phyloP scores from a whole-genome alignment of 2,329 filamentous ascomycete species.

The Fusarium sp. region DNA sequence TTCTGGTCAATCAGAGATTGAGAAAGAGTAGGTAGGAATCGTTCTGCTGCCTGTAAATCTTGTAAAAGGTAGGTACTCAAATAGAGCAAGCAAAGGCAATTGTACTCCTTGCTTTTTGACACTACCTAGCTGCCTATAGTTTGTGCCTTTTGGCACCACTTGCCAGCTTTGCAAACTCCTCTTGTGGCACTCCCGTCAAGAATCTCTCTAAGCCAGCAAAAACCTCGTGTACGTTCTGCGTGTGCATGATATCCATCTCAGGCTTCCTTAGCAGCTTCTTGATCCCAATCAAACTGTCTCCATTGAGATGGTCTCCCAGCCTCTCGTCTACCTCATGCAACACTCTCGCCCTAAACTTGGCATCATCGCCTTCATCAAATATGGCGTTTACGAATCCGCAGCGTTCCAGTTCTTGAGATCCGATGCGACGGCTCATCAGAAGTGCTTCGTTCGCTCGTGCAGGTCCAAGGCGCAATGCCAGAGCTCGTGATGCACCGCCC shows the following conservation, averaged over 20 bases:
- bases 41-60: not conserved
- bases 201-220: slow-evolving; percentile 88
- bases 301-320: slow-evolving; percentile 82
- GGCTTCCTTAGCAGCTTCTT: slow-evolving; percentile 84
- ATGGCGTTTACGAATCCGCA: slow-evolving; percentile 89
- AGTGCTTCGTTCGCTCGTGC: slow-evolving; percentile 90
- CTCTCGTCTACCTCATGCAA: slow-evolving; percentile 83
- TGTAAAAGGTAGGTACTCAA: not conserved
- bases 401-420: slow-evolving; percentile 76
- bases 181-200: slow-evolving; percentile 81
- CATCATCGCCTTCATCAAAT: slow-evolving; percentile 73
- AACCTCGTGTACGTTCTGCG: slow-evolving; percentile 84
- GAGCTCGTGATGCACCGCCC: slow-evolving; percentile 81
- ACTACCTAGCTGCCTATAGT: slow-evolving; percentile 64
- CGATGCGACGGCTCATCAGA: slow-evolving; percentile 86
- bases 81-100: not conserved
- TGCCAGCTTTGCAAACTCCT: slow-evolving; percentile 88
- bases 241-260: slow-evolving; percentile 77
- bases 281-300: slow-evolving; percentile 82
- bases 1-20: not conserved
- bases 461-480: slow-evolving; percentile 83
- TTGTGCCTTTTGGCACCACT: slow-evolving; percentile 95
- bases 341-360: slow-evolving; percentile 77
- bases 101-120: not conserved
- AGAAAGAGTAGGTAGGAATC: not conserved